phyloP scores from a whole-genome alignment of 2,329 filamentous ascomycete genomes.

The Trichoderma harzianum region DNA sequence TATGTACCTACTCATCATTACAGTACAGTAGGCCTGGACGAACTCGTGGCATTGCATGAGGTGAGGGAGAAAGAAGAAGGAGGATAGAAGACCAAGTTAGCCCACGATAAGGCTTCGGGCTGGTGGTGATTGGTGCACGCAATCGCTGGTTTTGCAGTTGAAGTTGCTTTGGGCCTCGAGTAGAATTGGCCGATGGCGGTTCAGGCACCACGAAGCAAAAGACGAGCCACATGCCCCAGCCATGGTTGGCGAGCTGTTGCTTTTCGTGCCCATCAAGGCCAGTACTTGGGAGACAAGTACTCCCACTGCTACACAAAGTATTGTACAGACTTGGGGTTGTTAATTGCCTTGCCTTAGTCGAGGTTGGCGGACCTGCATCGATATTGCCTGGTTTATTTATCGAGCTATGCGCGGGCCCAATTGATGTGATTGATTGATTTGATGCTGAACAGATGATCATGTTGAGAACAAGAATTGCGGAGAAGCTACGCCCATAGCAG shows the following conservation, averaged over 20 bases:
- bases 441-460: not conserved
- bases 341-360: not conserved
- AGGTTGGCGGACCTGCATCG: slow-evolving; percentile 4
- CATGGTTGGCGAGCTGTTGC: not conserved
- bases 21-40: not conserved
- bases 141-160: not conserved
- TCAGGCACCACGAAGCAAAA: not conserved
- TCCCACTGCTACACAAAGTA: not conserved
- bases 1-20: not conserved
- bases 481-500: not conserved
- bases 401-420: not conserved
- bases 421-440: not conserved
- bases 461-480: not conserved
- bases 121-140: not conserved
- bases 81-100: not conserved
- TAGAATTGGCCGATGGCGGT: not conserved
- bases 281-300: not conserved
- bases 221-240: not conserved
- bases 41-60: slow-evolving; percentile 1
- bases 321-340: not conserved
- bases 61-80: not conserved
- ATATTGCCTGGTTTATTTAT: not conserved
- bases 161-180: not conserved
- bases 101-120: not conserved
- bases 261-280: not conserved